These are phyloP conservation scores for Colletotrichum phormii DNA, from an alignment of 2,329 filamentous ascomycete species.

Conservation along the genomic window DNA sequence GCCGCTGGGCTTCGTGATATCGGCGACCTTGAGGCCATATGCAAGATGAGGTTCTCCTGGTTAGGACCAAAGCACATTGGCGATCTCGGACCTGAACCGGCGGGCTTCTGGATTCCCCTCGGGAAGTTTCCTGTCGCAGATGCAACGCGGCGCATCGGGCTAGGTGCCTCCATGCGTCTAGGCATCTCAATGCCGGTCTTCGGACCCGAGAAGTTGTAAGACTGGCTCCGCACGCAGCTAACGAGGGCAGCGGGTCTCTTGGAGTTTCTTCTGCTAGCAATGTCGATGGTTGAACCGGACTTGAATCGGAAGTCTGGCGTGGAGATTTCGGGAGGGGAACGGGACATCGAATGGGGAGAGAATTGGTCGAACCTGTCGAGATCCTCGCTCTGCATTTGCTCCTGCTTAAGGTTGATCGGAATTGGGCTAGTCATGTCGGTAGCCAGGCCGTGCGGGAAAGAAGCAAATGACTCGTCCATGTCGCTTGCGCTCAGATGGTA, in stretches of 20 bases:
- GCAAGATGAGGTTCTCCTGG: slow-evolving; percentile 57
- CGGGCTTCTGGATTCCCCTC: slow-evolving; percentile 55
- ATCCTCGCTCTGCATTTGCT: slow-evolving; percentile 31
- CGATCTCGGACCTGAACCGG: slow-evolving; percentile 52
- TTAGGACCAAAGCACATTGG: slow-evolving; percentile 58
- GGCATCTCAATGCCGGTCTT: slow-evolving; percentile 61
- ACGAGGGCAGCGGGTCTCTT: slow-evolving; percentile 63
- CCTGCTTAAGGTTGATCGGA: slow-evolving; percentile 38
- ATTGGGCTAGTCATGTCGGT: slow-evolving; percentile 19
- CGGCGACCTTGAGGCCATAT: slow-evolving; percentile 53
- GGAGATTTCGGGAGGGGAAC: slow-evolving; percentile 41
- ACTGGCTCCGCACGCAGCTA: slow-evolving; percentile 56
- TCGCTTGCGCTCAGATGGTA: slow-evolving; percentile 31
- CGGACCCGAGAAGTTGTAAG: slow-evolving; percentile 50
- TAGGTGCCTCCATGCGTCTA: slow-evolving; percentile 56
- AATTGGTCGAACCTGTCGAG: slow-evolving; percentile 41
- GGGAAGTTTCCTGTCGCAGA: slow-evolving; percentile 59
- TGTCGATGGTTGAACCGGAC: slow-evolving; percentile 63
- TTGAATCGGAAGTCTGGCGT: slow-evolving; percentile 53
- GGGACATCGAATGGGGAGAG: slow-evolving; percentile 46
- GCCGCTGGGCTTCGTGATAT: slow-evolving; percentile 55
- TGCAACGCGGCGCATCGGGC: slow-evolving; percentile 65
- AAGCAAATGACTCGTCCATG: slow-evolving; percentile 12
- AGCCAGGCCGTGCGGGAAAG: slow-evolving; percentile 18
- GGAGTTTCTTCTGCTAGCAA: slow-evolving; percentile 64